A percentile compares a stretch with the other conserved stretches of the same genome.
These are phyloP conservation scores for Pythium biforme DNA, from an alignment of 352 stramenopile species.

Conservation along the genomic window DNA sequence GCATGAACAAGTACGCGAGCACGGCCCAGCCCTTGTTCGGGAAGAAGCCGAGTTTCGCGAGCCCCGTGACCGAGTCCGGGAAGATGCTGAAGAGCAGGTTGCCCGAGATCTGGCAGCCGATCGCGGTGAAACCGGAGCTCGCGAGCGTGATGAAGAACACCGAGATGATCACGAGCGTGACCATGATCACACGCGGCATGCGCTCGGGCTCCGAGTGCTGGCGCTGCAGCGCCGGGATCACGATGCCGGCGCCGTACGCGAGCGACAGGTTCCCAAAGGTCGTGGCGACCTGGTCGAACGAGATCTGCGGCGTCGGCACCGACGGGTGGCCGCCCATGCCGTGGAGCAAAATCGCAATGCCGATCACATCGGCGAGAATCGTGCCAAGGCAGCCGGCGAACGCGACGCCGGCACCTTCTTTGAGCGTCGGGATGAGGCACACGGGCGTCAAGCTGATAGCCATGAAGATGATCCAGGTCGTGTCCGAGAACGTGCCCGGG, in stretches of 20 bases:
- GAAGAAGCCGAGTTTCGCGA: constrained; percentile 29
- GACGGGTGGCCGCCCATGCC: constrained; percentile 27
- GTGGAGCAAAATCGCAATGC: constrained; percentile 25
- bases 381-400: constrained; percentile 36
- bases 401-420: constrained; percentile 31
- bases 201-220: constrained; percentile 35
- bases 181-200: constrained; percentile 36
- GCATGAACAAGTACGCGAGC: constrained; percentile 42
- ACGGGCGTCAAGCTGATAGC: constrained; percentile 28
- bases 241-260: constrained; percentile 40
- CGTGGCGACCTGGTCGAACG: constrained; percentile 31
- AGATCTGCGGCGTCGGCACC: constrained; percentile 18
- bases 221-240: constrained; percentile 36
- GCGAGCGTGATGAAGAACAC: constrained; percentile 32
- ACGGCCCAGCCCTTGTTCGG: constrained; percentile 26
- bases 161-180: constrained; percentile 37
- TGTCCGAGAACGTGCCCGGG: constrained; percentile 24
- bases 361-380: constrained; percentile 35
- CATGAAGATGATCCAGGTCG: constrained; percentile 39
- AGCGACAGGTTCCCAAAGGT: constrained; percentile 42
- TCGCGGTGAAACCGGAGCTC: constrained; percentile 25
- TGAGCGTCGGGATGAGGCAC: constrained; percentile 36
- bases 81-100: constrained; percentile 37
- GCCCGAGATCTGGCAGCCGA: constrained; percentile 38
- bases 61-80: constrained; percentile 3